A percentile compares a stretch with the other conserved stretches of the same genome.
Conservation (phyloP, 2,329 filamentous ascomycete species). For the Paraphoma sp. region DNA sequence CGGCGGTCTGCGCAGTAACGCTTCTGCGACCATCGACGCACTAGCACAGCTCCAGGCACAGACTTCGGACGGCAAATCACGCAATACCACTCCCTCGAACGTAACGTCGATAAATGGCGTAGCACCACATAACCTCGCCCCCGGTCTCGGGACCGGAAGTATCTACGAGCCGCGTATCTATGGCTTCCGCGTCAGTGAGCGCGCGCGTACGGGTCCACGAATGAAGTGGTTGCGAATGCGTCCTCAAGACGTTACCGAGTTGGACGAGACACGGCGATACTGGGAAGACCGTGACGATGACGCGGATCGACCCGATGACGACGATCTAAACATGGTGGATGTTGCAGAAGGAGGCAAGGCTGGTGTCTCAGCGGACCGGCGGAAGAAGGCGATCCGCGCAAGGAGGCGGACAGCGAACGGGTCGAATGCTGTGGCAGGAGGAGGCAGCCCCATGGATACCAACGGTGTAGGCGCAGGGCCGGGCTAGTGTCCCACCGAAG, state of each 20-base stretch:
- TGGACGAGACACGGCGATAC: slow-evolving; percentile 72
- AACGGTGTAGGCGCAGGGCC: slow-evolving; percentile 42
- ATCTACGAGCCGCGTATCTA: slow-evolving; percentile 97
- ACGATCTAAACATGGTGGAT: slow-evolving; percentile 49
- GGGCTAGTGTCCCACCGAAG: slow-evolving; percentile 13
- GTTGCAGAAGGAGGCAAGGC: slow-evolving; percentile 41
- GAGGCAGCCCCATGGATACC: slow-evolving; percentile 50
- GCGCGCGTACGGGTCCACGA: slow-evolving; percentile 85
- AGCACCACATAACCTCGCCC: slow-evolving; percentile 83
- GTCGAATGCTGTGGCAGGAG: slow-evolving; percentile 28
- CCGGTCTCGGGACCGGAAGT: slow-evolving; percentile 79
- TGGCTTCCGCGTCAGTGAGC: slow-evolving; percentile 91
- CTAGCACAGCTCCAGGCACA: slow-evolving; percentile 46
- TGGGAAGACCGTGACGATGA: slow-evolving; percentile 51
- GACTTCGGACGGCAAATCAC: slow-evolving; percentile 38
- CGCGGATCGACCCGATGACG: slow-evolving; percentile 44
- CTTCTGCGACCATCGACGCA: slow-evolving; percentile 40
- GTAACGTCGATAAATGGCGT: slow-evolving; percentile 77
- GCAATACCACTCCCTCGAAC: slow-evolving; percentile 43
- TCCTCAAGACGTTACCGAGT: slow-evolving; percentile 77
- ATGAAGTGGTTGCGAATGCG: slow-evolving; percentile 97
- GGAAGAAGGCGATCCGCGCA: slow-evolving; percentile 48
- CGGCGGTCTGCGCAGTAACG: slow-evolving; percentile 69
- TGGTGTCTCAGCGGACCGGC: slow-evolving; percentile 29
- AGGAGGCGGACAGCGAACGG: slow-evolving; percentile 45